Conservation (phyloP, 768 basidiomycete species). For the Suillus cothurnatus region DNA sequence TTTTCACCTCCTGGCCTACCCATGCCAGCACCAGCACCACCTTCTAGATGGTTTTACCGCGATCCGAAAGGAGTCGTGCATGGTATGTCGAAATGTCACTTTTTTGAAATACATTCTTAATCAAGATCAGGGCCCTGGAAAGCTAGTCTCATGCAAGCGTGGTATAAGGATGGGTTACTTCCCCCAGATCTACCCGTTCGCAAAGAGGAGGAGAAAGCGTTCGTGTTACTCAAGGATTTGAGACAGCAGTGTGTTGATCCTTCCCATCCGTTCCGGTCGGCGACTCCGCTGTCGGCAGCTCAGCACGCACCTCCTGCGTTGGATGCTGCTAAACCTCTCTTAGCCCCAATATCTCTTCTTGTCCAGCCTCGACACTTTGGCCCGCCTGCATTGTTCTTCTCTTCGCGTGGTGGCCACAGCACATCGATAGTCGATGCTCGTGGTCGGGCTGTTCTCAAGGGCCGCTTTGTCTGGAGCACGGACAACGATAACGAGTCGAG, state of each 20-base stretch:
- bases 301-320: slow-evolving; percentile 23
- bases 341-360: slow-evolving; percentile 75
- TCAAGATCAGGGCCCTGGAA: slow-evolving; percentile 75
- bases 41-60: slow-evolving; percentile 80
- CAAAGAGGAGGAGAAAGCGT: slow-evolving; percentile 72
- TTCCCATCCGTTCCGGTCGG: slow-evolving; percentile 68
- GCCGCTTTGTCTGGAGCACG: slow-evolving; percentile 75
- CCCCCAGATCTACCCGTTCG: slow-evolving; percentile 83
- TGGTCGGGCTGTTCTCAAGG: slow-evolving; percentile 81
- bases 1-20: slow-evolving; percentile 83
- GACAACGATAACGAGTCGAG: slow-evolving; percentile 54
- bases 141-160: slow-evolving; percentile 83
- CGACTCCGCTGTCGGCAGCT: slow-evolving; percentile 45
- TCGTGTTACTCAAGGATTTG: slow-evolving; percentile 70
- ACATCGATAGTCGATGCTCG: slow-evolving; percentile 87
- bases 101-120: slow-evolving; percentile 13
- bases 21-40: slow-evolving; percentile 64
- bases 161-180: slow-evolving; percentile 84
- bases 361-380: slow-evolving; percentile 82
- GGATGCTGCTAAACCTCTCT: slow-evolving; percentile 55
- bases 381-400: slow-evolving; percentile 84
- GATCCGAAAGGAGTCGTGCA: slow-evolving; percentile 82
- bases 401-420: slow-evolving; percentile 88
- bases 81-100: slow-evolving; percentile 47
- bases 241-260: slow-evolving; percentile 80